Conservation (phyloP, 352 stramenopile species). For the Phytophthora idaei region DNA sequence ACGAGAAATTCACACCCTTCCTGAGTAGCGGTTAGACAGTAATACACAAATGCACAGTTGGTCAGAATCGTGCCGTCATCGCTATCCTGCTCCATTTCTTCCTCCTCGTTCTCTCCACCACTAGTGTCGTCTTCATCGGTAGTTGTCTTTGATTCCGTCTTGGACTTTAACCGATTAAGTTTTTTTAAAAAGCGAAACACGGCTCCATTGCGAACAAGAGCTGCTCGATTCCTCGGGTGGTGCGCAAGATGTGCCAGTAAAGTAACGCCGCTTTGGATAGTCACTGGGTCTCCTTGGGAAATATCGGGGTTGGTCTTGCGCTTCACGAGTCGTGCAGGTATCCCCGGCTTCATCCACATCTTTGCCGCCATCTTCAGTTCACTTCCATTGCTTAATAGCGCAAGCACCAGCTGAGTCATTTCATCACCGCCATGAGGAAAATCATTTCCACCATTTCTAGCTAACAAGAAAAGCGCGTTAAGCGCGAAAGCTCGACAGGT, state of each 20-base stretch:
- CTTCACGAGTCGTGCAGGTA: constrained; percentile 15
- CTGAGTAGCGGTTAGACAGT: constrained; percentile 63
- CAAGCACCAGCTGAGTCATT: constrained; percentile 49
- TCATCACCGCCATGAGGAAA: constrained; percentile 75
- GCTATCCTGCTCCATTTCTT: constrained; percentile 26
- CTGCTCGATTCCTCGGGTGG: constrained; percentile 55
- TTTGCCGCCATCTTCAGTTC: constrained; percentile 32
- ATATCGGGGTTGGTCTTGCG: constrained; percentile 35
- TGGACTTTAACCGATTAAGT: constrained; percentile 44
- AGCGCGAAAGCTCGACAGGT: constrained; percentile 50
- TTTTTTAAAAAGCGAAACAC: constrained; percentile 66
- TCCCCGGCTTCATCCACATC: constrained; percentile 26
- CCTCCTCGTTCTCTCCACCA: constrained; percentile 21
- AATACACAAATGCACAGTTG: constrained; percentile 77
- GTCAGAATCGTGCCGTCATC: constrained; percentile 57
- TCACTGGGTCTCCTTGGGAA: constrained; percentile 32
- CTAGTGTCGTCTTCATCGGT: background rate
- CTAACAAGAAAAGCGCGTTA: constrained; percentile 63
- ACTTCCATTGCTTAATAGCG: constrained; percentile 44
- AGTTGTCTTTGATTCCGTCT: constrained; percentile 17
- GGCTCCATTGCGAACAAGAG: constrained; percentile 57
- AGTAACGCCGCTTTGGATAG: constrained; percentile 56
- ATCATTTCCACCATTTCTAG: constrained; percentile 39
- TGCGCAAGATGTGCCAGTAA: constrained; percentile 67
- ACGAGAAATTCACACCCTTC: constrained; percentile 76